Percentiles rank a stretch among this genome's conserved stretches.
Evolutionary conservation across 208 protist species (phyloP).

Genomic region (Leishmania tropica): DNA sequence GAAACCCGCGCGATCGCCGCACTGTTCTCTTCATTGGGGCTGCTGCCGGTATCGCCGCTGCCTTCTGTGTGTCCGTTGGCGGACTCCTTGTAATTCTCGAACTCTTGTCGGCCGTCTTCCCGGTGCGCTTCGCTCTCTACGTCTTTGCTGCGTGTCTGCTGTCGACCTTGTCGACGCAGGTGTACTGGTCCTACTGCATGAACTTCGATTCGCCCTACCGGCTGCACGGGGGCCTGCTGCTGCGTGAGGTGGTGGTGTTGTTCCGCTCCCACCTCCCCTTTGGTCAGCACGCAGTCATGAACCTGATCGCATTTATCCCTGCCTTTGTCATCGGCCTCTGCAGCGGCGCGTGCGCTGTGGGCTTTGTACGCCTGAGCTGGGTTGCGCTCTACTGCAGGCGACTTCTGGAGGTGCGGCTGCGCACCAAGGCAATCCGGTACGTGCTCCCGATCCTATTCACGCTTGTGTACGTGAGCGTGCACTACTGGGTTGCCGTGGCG

Average conservation of each 20-base stretch:
- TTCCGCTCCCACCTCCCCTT: constrained; percentile 44
- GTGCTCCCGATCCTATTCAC: constrained; percentile 47
- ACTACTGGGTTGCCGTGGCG: constrained; percentile 41
- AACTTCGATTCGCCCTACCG: constrained; percentile 43
- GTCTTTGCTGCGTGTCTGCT: constrained; percentile 60
- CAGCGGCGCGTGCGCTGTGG: constrained; percentile 39
- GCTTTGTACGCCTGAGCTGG: constrained; percentile 50
- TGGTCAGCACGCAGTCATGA: constrained; percentile 46
- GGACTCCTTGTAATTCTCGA: constrained; percentile 63
- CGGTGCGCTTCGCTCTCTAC: constrained; percentile 60
- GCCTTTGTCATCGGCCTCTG: constrained; percentile 42
- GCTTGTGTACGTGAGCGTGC: constrained; percentile 41
- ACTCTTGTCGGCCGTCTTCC: constrained; percentile 50
- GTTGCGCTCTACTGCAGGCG: constrained; percentile 41
- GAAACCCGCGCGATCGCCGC: constrained; percentile 57
- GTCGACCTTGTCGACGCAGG: constrained; percentile 48
- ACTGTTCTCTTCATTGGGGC: constrained; percentile 52
- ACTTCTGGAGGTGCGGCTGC: constrained; percentile 33
- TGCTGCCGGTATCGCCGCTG: constrained; percentile 52
- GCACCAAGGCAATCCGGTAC: constrained; percentile 44
- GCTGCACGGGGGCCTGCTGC: constrained; percentile 27
- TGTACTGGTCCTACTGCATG: constrained; percentile 51
- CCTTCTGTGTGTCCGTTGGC: constrained; percentile 56
- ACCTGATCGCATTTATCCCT: constrained; percentile 48
- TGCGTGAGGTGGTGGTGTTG: constrained; percentile 36